These are phyloP conservation scores for Colletotrichum truncatum DNA, from an alignment of 2,329 filamentous ascomycete species.

Conservation along the genomic window DNA sequence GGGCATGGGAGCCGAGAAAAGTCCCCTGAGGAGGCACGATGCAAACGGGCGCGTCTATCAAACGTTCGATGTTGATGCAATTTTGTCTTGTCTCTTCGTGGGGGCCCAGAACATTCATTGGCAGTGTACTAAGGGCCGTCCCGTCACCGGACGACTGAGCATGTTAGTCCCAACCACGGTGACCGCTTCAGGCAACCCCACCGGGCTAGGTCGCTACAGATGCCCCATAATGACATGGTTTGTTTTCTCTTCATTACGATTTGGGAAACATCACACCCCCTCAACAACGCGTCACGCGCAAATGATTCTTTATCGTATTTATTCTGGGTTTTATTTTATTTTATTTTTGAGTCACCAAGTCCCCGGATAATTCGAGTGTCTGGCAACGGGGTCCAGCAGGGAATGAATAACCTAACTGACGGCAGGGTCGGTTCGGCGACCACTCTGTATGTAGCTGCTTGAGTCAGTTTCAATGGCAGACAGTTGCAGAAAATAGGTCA, in stretches of 20 bases:
- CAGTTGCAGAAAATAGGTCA: neutral
- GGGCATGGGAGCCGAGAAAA: neutral
- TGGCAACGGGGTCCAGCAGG: too few species aligned
- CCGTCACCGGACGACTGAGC: neutral
- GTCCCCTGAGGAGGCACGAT: neutral
- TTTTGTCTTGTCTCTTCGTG: neutral
- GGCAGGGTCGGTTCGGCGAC: too few species aligned
- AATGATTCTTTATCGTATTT: too few species aligned
- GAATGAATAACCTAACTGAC: neutral
- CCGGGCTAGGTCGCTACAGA: neutral
- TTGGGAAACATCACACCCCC: neutral
- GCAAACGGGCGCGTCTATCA: neutral
- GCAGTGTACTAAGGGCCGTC: neutral
- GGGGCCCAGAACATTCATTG: neutral
- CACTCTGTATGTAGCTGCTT: too few species aligned
- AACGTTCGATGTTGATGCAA: constrained; percentile 8
- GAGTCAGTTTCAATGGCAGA: neutral
- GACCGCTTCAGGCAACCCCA: constrained; percentile 7
- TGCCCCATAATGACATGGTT: neutral
- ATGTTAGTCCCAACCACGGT: neutral
- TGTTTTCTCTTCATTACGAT: neutral
- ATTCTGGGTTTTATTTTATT: too few species aligned
- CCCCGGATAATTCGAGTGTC: too few species aligned
- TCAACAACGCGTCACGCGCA: too few species aligned
- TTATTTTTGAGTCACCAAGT: too few species aligned